Conservation (phyloP, 75 land plant genomes). For the Picea sitchensis region DNA sequence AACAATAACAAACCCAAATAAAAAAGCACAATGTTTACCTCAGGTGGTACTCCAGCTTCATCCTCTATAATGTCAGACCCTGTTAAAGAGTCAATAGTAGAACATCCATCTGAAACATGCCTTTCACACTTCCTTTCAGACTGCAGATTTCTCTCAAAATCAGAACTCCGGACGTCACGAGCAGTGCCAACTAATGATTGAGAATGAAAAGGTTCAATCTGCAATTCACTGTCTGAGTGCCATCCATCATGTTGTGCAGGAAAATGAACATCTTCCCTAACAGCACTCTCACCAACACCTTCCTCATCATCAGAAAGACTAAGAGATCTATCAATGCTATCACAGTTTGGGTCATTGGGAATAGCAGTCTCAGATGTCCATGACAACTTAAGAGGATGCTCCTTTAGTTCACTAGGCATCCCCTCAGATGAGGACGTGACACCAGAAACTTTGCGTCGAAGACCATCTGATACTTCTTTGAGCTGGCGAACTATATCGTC, state of each 20-base stretch:
- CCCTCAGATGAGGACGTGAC: constrained; percentile 25
- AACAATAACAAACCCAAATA: too few relatives aligned
- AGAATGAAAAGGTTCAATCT: constrained; percentile 29
- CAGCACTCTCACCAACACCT: constrained; percentile 29
- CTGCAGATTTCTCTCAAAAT: constrained; percentile 9
- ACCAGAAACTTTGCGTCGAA: constrained; percentile 46
- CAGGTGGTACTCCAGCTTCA: constrained; percentile 59
- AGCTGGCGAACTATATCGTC: constrained; percentile 98
- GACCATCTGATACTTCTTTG: constrained; percentile 86
- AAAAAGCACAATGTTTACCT: constrained; percentile 41
- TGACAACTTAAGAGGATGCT: constrained; percentile 24
- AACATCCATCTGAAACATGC: constrained; percentile 27
- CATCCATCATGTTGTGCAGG: constrained; percentile 36
- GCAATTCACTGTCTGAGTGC: constrained; percentile 82
- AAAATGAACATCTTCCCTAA: constrained; percentile 18
- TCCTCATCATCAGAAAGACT: constrained; percentile 63
- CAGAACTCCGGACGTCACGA: constrained; percentile 4
- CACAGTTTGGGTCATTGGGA: constrained; percentile 9
- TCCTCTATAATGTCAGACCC: constrained; percentile 56
- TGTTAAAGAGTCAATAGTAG: constrained; percentile 25
- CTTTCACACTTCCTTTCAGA: constrained; percentile 24
- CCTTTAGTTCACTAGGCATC: constrained; percentile 12
- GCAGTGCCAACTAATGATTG: constrained; percentile 20
- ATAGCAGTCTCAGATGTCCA: constrained; percentile 39
- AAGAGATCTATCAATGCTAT: constrained; percentile 23